Evolutionary conservation across 164 flowering plant genomes (phyloP).

Genomic region (Cinnamomum chago): DNA sequence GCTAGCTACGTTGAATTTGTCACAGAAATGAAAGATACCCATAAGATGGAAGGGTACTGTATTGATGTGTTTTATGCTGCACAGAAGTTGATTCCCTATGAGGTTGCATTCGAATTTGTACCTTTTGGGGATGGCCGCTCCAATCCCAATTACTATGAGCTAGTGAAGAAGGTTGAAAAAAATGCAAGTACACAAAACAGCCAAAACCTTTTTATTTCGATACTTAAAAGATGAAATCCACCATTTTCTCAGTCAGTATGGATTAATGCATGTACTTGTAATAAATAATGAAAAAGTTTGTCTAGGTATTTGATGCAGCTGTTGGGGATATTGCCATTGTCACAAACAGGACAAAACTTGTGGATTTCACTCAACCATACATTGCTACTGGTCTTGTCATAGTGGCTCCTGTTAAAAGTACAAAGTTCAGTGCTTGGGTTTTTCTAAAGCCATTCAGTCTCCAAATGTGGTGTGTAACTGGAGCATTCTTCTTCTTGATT

Average conservation of each 20-base stretch:
- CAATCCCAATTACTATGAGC: conserved; percentile 57
- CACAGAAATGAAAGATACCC: conserved; percentile 22
- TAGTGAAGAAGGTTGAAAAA: conserved; percentile 46
- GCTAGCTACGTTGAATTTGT: conserved; percentile 56
- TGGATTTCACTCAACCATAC: conserved; percentile 83
- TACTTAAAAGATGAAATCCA: not conserved
- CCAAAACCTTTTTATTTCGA: not conserved
- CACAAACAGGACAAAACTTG: conserved; percentile 58
- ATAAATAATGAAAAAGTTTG: not conserved
- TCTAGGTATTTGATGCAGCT: conserved; percentile 68
- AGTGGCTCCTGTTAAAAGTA: conserved; percentile 44
- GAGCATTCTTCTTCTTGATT: conserved; percentile 55
- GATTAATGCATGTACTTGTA: not conserved
- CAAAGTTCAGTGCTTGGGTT: conserved; percentile 65
- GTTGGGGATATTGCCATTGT: conserved; percentile 79
- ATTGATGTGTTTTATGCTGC: conserved; percentile 72
- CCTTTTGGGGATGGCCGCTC: conserved; percentile 57
- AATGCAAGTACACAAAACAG: conserved; percentile 34
- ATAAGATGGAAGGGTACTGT: conserved; percentile 50
- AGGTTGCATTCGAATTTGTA: conserved; percentile 43
- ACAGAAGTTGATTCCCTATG: conserved; percentile 47
- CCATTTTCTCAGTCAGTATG: not conserved
- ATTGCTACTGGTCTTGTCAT: conserved; percentile 63
- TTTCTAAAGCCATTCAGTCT: conserved; percentile 71
- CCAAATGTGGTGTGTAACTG: conserved; percentile 70